These are phyloP conservation scores for Ophiocordyceps polyrhachis-furcata DNA, from an alignment of 2,329 filamentous ascomycete genomes.

Conservation along the genomic window DNA sequence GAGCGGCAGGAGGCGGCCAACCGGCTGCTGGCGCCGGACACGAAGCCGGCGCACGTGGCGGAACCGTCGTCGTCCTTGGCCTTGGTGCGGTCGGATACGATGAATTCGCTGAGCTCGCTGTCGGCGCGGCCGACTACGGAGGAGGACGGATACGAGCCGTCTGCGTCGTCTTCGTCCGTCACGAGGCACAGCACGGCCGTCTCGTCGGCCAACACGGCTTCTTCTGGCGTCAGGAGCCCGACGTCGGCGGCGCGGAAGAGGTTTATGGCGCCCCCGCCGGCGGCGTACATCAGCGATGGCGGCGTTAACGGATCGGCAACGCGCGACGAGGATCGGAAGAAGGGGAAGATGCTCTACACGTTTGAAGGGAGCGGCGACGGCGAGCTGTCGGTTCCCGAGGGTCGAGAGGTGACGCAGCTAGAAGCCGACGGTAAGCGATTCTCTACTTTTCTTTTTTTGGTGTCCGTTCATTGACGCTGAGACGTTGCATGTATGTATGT, in stretches of 20 bases:
- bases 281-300: slow-evolving; percentile 57
- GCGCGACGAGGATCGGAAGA: slow-evolving; percentile 26
- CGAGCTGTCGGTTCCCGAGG: slow-evolving; percentile 65
- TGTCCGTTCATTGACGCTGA: no score
- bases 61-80: slow-evolving; percentile 51
- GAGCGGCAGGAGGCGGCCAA: slow-evolving; percentile 68
- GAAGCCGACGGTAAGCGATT: slow-evolving; percentile 64
- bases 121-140: slow-evolving; percentile 46
- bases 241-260: slow-evolving; percentile 32
- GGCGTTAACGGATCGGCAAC: slow-evolving; percentile 20
- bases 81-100: slow-evolving; percentile 66
- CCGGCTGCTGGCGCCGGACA: slow-evolving; percentile 29
- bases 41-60: slow-evolving; percentile 24
- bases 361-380: slow-evolving; percentile 70
- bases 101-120: slow-evolving; percentile 77
- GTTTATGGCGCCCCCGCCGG: slow-evolving; percentile 72
- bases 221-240: slow-evolving; percentile 7
- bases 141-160: slow-evolving; percentile 8
- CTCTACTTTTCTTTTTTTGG: neutral
- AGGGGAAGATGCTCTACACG: slow-evolving; percentile 74
- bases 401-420: slow-evolving; percentile 56
- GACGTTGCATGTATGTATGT: no score
- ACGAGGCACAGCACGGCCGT: slow-evolving; percentile 6
- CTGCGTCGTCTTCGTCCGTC: slow-evolving; percentile 4
- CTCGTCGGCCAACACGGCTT: slow-evolving; percentile 3